These are phyloP conservation scores for Mortierella alpina DNA, from an alignment of 192 early-diverging fungal genomes.

Conservation along the genomic window DNA sequence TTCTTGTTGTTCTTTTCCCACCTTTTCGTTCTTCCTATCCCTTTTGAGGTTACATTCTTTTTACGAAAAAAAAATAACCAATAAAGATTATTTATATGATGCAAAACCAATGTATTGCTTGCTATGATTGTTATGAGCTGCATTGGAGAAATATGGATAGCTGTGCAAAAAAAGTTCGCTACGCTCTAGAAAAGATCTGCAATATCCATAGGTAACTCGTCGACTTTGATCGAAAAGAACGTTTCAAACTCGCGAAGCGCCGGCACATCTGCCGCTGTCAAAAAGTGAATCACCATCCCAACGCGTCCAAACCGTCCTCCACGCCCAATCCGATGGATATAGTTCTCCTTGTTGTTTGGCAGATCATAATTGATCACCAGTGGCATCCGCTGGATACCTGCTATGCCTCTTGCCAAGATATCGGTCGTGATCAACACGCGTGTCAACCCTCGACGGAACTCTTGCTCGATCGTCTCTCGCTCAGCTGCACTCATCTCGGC, in stretches of 20 bases:
- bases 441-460: constrained; percentile 95
- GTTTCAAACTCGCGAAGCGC: constrained; percentile 79
- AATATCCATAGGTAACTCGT: constrained; percentile 98
- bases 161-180: neutral
- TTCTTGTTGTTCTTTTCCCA: neutral
- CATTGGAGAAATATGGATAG: neutral
- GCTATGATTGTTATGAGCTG: neutral
- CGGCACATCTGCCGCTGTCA: constrained; percentile 85
- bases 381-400: constrained; percentile 96
- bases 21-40: neutral
- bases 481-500: constrained; percentile 95
- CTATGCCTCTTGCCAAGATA: constrained; percentile 93
- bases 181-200: constrained; percentile 76
- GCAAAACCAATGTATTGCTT: neutral
- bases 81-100: neutral
- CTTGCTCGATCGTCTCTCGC: constrained; percentile 96
- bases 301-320: constrained; percentile 99
- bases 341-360: constrained; percentile 94
- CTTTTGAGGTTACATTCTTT: no score
- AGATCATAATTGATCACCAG: constrained; percentile 91
- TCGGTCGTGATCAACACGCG: constrained; percentile 98
- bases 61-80: neutral
- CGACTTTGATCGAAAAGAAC: constrained; percentile 97
- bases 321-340: constrained; percentile 99
- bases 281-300: constrained; percentile 99